Percentiles rank a stretch among this genome's conserved stretches.
Conservation (phyloP, 108 stramenopile genomes). For the Asterionellopsis glacialis region DNA sequence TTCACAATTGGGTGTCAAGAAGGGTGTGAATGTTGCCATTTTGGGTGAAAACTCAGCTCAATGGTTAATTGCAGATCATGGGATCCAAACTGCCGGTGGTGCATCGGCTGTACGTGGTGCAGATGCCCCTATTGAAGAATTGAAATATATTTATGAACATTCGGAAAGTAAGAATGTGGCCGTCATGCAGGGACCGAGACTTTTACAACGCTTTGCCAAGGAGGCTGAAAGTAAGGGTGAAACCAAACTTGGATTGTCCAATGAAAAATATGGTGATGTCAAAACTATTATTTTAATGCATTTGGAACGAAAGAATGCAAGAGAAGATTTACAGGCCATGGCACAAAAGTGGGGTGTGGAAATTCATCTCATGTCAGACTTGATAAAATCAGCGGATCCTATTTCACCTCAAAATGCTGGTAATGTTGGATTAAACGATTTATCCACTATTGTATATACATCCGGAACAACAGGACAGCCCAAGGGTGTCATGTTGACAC, state of each 20-base stretch:
- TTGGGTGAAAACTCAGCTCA: conserved; percentile 83
- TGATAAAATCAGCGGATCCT: conserved; percentile 36
- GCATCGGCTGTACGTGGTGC: conserved; percentile 85
- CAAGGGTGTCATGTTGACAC: conserved; percentile 97
- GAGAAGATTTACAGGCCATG: conserved; percentile 51
- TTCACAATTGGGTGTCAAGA: conserved; percentile 49
- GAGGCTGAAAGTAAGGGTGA: conserved; percentile 55
- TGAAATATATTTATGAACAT: conserved; percentile 90
- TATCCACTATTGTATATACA: conserved; percentile 94
- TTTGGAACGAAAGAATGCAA: conserved; percentile 42
- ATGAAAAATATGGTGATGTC: conserved; percentile 60
- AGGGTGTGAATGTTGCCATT: conserved; percentile 70
- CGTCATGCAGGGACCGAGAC: conserved; percentile 71
- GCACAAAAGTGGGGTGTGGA: conserved; percentile 42
- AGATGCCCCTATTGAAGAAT: conserved; percentile 79
- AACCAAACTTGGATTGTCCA: conserved; percentile 50
- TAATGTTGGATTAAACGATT: conserved; percentile 49
- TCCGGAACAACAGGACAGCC: conserved; percentile 95
- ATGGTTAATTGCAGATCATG: conserved; percentile 86
- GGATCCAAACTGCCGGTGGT: conserved; percentile 72
- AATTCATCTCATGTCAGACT: conserved; percentile 50
- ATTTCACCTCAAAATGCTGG: conserved; percentile 29
- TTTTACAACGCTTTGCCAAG: conserved; percentile 57
- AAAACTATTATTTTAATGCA: conserved; percentile 72
- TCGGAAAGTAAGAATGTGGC: conserved; percentile 73